phyloP scores from a whole-genome alignment of 169 alveolate genomes.

The Plasmodium yoelii region DNA sequence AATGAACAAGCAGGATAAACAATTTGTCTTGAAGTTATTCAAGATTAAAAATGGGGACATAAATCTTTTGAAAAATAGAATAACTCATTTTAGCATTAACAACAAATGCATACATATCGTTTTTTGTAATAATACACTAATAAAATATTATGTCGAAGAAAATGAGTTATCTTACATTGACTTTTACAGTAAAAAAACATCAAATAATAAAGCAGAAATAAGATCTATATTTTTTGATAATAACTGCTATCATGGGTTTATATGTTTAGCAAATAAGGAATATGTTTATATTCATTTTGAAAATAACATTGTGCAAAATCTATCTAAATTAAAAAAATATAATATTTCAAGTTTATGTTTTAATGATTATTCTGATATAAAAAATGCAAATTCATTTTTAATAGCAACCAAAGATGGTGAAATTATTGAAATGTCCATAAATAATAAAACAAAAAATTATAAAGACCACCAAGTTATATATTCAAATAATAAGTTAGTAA shows the following conservation, averaged over 20 bases:
- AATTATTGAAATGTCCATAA: slow-evolving; percentile 68
- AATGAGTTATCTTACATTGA: slow-evolving; percentile 71
- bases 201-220: slow-evolving; percentile 75
- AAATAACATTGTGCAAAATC: slow-evolving; percentile 55
- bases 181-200: slow-evolving; percentile 49
- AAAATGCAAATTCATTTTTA: slow-evolving; percentile 33
- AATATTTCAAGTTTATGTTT: slow-evolving; percentile 58
- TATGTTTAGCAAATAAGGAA: slow-evolving; percentile 74
- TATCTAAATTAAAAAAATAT: slow-evolving; percentile 56
- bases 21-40: slow-evolving; percentile 48
- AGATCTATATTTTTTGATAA: slow-evolving; percentile 68
- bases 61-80: slow-evolving; percentile 59
- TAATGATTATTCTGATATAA: slow-evolving; percentile 38
- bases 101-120: slow-evolving; percentile 73
- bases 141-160: slow-evolving; percentile 62
- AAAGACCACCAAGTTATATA: slow-evolving; percentile 48
- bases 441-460: slow-evolving; percentile 42
- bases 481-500: slow-evolving; percentile 22
- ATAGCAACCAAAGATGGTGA: slow-evolving; percentile 70
- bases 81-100: slow-evolving; percentile 71
- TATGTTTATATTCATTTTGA: slow-evolving; percentile 74
- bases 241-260: slow-evolving; percentile 76
- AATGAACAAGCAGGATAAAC: slow-evolving; percentile 69
- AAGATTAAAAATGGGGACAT: slow-evolving; percentile 72
- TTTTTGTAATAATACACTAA: slow-evolving; percentile 53